Conservation (phyloP, 176 grass and related monocot genomes). For the Raddia guianensis region DNA sequence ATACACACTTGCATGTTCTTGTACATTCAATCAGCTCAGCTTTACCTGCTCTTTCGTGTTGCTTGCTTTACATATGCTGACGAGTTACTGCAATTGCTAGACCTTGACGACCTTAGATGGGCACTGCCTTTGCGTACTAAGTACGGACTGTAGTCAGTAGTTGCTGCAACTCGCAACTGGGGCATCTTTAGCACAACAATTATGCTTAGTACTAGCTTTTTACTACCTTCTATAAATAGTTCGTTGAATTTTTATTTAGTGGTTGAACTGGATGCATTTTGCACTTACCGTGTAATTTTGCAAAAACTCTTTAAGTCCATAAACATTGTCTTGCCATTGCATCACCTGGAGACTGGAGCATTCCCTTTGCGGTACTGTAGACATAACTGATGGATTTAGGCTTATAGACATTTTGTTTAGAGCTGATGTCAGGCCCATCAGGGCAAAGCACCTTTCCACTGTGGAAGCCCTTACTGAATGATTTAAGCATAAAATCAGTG, state of each 20-base stretch:
- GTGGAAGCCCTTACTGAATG: not conserved
- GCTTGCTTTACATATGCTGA: constrained; percentile 51
- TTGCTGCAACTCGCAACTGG: constrained; percentile 40
- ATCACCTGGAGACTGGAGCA: not conserved
- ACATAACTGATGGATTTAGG: not conserved
- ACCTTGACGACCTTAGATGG: constrained; percentile 38
- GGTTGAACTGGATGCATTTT: not conserved
- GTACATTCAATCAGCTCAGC: constrained; percentile 24
- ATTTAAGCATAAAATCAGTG: not conserved
- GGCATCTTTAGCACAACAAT: constrained; percentile 43
- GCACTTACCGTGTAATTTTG: not conserved
- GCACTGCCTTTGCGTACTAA: constrained; percentile 42
- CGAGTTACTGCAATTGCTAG: constrained; percentile 33
- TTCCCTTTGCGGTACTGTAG: not conserved
- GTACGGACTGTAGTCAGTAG: constrained; percentile 50
- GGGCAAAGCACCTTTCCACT: not conserved
- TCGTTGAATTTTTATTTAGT: not conserved
- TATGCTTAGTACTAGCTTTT: constrained; percentile 35
- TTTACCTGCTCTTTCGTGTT: constrained; percentile 42
- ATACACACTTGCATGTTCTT: constrained; percentile 46
- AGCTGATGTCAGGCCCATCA: not conserved
- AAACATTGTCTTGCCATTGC: not conserved
- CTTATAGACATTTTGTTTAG: not conserved
- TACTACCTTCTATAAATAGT: constrained; percentile 19
- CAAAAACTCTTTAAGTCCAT: not conserved